phyloP scores from a whole-genome alignment of 176 grass and related monocot species.

The Elymus sibiricus region DNA sequence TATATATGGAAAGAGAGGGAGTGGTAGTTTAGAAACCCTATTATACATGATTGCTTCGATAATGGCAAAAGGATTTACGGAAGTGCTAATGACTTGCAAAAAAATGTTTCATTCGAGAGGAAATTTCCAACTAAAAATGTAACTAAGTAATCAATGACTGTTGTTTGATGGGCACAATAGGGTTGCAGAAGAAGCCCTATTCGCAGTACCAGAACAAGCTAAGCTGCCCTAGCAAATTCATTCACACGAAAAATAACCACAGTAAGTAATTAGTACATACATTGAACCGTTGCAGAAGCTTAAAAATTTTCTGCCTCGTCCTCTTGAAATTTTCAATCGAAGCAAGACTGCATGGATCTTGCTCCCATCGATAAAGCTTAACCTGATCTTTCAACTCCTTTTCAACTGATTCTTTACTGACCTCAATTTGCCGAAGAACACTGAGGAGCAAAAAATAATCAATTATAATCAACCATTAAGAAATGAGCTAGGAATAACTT shows the following conservation, averaged over 20 bases:
- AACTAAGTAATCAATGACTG: neutral
- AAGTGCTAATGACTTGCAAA: conserved; percentile 1
- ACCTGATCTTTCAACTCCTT: conserved; percentile 72
- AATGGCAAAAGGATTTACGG: neutral
- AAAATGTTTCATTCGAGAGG: neutral
- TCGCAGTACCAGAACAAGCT: neutral
- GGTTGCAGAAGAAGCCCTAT: neutral
- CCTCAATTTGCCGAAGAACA: conserved; percentile 60
- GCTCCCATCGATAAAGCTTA: conserved; percentile 89
- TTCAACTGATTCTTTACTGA: conserved; percentile 56
- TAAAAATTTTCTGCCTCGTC: conserved; percentile 70
- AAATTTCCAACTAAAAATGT: neutral
- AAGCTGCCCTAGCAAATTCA: neutral
- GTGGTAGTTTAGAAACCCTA: neutral
- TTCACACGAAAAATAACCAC: conserved; percentile 4
- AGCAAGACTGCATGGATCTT: conserved; percentile 47
- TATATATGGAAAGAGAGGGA: neutral
- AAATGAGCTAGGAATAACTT: conserved; percentile 29
- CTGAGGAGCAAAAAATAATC: conserved; percentile 36
- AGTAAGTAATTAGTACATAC: conserved; percentile 42
- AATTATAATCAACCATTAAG: conserved; percentile 27
- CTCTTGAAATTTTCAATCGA: conserved; percentile 87
- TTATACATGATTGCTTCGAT: neutral
- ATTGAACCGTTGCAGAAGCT: conserved; percentile 67
- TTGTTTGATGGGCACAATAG: neutral